These are phyloP conservation scores for Protomyces macrosporus DNA, from an alignment of 1,139 yeast species.

Conservation along the genomic window DNA sequence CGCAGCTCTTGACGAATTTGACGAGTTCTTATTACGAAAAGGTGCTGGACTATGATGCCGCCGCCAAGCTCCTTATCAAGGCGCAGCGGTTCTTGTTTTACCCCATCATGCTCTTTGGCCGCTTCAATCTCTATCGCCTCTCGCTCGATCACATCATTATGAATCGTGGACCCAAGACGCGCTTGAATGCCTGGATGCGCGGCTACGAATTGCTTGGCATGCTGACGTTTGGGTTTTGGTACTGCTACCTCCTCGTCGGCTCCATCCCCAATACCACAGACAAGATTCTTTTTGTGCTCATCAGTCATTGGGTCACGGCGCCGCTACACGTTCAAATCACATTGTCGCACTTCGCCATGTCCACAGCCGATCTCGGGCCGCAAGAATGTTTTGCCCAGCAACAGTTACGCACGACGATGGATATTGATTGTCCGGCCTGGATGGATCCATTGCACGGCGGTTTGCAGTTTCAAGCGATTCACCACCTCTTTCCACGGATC, in stretches of 20 bases:
- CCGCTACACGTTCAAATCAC: slow-evolving; percentile 89
- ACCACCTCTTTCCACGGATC: slow-evolving; percentile 80
- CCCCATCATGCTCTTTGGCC: slow-evolving; percentile 73
- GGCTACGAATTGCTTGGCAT: slow-evolving; percentile 71
- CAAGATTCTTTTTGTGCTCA: slow-evolving; percentile 56
- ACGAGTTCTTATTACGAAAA: slow-evolving; percentile 77
- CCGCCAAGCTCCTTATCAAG: slow-evolving; percentile 55
- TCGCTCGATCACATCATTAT: slow-evolving; percentile 69
- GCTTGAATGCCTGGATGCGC: slow-evolving; percentile 82
- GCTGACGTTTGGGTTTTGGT: slow-evolving; percentile 68
- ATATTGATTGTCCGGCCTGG: slow-evolving; percentile 91
- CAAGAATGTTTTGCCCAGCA: slow-evolving; percentile 77
- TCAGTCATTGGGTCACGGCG: slow-evolving; percentile 78
- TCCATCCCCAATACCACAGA: slow-evolving; percentile 50
- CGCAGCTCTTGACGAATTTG: slow-evolving; percentile 59
- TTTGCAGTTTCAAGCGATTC: slow-evolving; percentile 83
- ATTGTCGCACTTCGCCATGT: slow-evolving; percentile 87
- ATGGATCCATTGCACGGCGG: slow-evolving; percentile 89
- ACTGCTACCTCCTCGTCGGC: slow-evolving; percentile 59
- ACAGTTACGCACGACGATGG: slow-evolving; percentile 89
- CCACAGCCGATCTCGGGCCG: slow-evolving; percentile 76
- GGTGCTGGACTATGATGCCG: slow-evolving; percentile 58
- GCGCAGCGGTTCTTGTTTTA: slow-evolving; percentile 69
- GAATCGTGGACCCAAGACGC: slow-evolving; percentile 73
- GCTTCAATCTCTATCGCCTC: slow-evolving; percentile 75